Base-by-base conservation (phyloP, 2,329 filamentous ascomycete species). In the Cephalotrichum gorgonifer region DNA sequence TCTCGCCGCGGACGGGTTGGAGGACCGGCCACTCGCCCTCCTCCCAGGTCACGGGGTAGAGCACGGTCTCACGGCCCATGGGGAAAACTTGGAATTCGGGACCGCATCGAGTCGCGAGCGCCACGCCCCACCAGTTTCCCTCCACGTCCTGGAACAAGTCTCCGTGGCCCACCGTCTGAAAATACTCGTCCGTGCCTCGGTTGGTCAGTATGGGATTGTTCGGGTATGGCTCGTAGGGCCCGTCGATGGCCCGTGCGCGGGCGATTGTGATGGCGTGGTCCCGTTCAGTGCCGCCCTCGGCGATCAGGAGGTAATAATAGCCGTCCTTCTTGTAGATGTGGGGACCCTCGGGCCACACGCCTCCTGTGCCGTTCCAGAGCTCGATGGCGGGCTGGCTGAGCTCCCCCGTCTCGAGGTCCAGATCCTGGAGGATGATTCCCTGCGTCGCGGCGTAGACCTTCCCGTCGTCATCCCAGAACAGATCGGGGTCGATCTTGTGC, bases 401-500 rank as follows among this genome's bases (percentile, higher is more conserved):
- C 26, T 57, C 57, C 23, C 65, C 66, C 0, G 64, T 67, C n/a
- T 53, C 53, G 9, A 69, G 56, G 49, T 70, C 51, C 3, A 70
- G 51, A 43, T 62, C 55, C 25, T 55, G 53, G 0, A 58, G 48
- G 1, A 54, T 52, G 8, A 62, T 57, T 1, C 48, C 11, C 60
- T 69, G 28, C 1, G 53, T 51, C 0, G 66, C 66, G 3, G 77
- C 69, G 50, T 79, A 81, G 0, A 70, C 63, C 50, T 68, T 73
- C 1, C 76, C 77, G 43, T 80, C 71, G 1, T 70, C 68, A 45
- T 80, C 73, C 72, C 75, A 81, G 54, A 78, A 76, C 0, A 61
- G 30, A 8, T 62, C 7, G 0, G 76, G 73, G 48, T 82, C 78
- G 47, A 62, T 61, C 6, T 55, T 39, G 6, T 22, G 53, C 15